A percentile compares a stretch with the other conserved stretches of the same genome.
These are phyloP conservation scores for Xylariaceae sp. DNA, from an alignment of 2,329 filamentous ascomycete genomes.

Conservation along the genomic window DNA sequence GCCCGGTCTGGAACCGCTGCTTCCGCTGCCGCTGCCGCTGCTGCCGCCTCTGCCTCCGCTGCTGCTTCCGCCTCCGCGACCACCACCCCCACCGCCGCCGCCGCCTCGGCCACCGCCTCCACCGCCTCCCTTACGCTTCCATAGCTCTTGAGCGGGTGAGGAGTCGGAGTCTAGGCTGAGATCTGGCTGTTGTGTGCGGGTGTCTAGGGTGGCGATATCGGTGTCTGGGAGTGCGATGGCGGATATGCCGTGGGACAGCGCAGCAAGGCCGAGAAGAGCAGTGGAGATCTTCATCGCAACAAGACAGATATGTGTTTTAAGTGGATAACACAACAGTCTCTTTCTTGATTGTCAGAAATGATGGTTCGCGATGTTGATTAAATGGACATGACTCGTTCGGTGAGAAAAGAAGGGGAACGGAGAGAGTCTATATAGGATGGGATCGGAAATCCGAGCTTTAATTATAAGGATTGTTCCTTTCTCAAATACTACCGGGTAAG, in stretches of 20 bases:
- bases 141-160: conserved; percentile 42
- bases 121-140: conserved; percentile 57
- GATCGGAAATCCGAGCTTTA: too few relatives aligned
- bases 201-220: conserved; percentile 20
- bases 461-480: too few relatives aligned
- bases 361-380: too few relatives aligned
- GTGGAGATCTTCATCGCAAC: conserved; percentile 28
- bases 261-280: conserved; percentile 23
- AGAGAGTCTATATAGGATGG: too few relatives aligned
- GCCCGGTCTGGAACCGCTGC: background rate
- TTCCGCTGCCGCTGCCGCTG: conserved; percentile 25
- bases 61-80: background rate
- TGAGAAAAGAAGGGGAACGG: too few relatives aligned
- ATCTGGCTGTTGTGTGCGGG: conserved; percentile 15
- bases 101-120: conserved; percentile 43
- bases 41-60: conserved; percentile 14
- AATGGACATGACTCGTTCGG: too few relatives aligned
- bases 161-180: conserved; percentile 8
- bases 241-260: conserved; percentile 19
- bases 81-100: conserved; percentile 24
- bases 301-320: background rate
- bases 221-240: conserved; percentile 21
- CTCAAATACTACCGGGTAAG: too few relatives aligned
- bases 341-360: too few relatives aligned
- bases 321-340: background rate